Evolutionary conservation across 805 yeast genomes (phyloP), one percentile per base, ranked within the genome.

Genomic region (Ogataea paradorogensis): DNA sequence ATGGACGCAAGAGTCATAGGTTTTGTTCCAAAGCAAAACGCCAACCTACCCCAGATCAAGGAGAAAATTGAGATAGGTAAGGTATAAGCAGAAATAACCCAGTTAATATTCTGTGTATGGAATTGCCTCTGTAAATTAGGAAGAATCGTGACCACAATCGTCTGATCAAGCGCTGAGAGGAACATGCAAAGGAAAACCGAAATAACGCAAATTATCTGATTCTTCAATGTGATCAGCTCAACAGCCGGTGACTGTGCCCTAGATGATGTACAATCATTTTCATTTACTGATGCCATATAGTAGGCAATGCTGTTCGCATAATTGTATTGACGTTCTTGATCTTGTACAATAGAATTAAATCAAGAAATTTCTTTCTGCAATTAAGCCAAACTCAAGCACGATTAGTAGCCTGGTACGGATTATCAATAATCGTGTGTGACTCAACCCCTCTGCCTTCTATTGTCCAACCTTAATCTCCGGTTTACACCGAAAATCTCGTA

Each of bases 11-110:
- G 47, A 50, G 79, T 51, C 5, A 77, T 62, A 38, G 67, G 59
- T 49, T 77, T 76, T 33, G 85, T 66, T 14, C 85, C 87, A 53
- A 74, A 69, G 0, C 76, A 71, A 26, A 78, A 71, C 9, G 82
- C 69, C 1, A 78, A 36, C 29, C 73, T 69, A 11, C 84, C 84
- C 70, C 80, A 80, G n/a, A 74, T 55, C 11, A 79, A 74, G 1
- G 76, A 66, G 21, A 76, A 59, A 20, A 72, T 64, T 1, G 80
- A 77, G 64, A 72, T 67, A 1, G 83, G 74, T 33, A 80, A 58
- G 52, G 75, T 52, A 53, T 69, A 80, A 1, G 78, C 82, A 0
- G 80, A 60, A 7, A 78, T 59, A 20, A 80, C 54, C 85, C 87
- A 80, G 3, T 80, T 80, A 7, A 78, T 64, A 40, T 75, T 68